A percentile compares a stretch with the other conserved stretches of the same genome.
These are phyloP conservation scores for Elongisporangium anandrum DNA, from an alignment of 352 stramenopile genomes.

Conservation along the genomic window DNA sequence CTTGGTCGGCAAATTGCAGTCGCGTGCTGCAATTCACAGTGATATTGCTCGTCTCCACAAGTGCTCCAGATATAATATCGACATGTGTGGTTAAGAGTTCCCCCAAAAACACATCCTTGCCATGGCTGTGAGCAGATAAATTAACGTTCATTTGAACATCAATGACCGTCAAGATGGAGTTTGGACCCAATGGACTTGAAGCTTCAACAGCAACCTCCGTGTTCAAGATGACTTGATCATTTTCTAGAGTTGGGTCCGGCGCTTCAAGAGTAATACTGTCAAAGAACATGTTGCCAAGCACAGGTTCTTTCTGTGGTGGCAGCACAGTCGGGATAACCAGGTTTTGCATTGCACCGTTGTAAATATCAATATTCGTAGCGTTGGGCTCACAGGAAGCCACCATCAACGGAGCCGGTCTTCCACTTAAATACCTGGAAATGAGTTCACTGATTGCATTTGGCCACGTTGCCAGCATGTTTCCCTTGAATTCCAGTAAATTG, in stretches of 20 bases:
- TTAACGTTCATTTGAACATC: constrained; percentile 59
- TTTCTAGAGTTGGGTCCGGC: constrained; percentile 34
- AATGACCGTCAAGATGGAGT: constrained; percentile 52
- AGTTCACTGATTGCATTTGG: constrained; percentile 60
- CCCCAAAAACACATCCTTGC: constrained; percentile 33
- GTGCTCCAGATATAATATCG: constrained; percentile 43
- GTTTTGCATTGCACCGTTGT: constrained; percentile 68
- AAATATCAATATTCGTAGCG: constrained; percentile 63
- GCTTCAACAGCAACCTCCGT: constrained; percentile 64
- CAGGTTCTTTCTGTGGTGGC: constrained; percentile 50
- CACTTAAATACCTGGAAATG: constrained; percentile 78
- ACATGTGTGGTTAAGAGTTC: constrained; percentile 46
- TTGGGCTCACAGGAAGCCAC: constrained; percentile 58
- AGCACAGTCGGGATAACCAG: constrained; percentile 57
- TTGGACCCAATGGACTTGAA: constrained; percentile 53
- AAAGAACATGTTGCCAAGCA: constrained; percentile 68
- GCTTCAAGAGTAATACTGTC: constrained; percentile 44
- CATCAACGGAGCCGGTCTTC: constrained; percentile 40
- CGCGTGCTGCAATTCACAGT: constrained; percentile 58
- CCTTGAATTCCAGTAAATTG: constrained; percentile 64
- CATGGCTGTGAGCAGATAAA: constrained; percentile 21
- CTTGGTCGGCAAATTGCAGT: constrained; percentile 33
- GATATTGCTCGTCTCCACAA: constrained; percentile 65
- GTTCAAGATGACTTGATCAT: constrained; percentile 36
- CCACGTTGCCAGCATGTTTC: constrained; percentile 61